Evolutionary conservation across 768 basidiomycete species (phyloP).

Genomic region (Tylopilus sp.): DNA sequence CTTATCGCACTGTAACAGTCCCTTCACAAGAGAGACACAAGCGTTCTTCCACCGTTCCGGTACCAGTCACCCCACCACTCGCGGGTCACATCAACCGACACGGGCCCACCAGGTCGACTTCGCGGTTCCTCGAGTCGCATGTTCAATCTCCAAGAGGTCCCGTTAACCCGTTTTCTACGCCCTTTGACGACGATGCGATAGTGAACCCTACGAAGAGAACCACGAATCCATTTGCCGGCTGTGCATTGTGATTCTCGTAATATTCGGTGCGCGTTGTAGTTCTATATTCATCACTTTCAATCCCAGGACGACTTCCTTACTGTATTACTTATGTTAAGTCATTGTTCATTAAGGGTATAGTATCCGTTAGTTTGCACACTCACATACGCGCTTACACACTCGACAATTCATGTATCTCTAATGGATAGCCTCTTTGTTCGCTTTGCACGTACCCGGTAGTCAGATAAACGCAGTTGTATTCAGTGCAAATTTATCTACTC

Average conservation of each 20-base stretch:
- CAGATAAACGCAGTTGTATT: conserved; percentile 6
- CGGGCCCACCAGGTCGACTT: conserved; percentile 35
- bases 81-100: conserved; percentile 17
- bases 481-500: not conserved
- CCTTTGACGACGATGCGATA: conserved; percentile 72
- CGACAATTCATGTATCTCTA: conserved; percentile 26
- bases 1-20: conserved; percentile 2
- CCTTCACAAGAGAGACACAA: conserved; percentile 17
- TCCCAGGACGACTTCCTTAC: conserved; percentile 5
- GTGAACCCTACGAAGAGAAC: conserved; percentile 40
- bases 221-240: conserved; percentile 50
- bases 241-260: conserved; percentile 29
- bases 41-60: conserved; percentile 22
- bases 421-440: conserved; percentile 8
- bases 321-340: conserved; percentile 14
- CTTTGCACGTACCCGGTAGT: not conserved
- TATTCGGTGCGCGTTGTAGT: not conserved
- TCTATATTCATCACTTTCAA: not conserved
- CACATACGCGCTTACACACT: conserved; percentile 1
- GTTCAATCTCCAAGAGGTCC: conserved; percentile 35
- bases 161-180: conserved; percentile 65
- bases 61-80: conserved; percentile 11
- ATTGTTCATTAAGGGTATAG: conserved; percentile 9
- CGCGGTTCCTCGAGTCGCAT: conserved; percentile 42
- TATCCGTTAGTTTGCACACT: conserved; percentile 8